Conservation (phyloP, 306 rosid genomes). For the Phaseolus lunatus region DNA sequence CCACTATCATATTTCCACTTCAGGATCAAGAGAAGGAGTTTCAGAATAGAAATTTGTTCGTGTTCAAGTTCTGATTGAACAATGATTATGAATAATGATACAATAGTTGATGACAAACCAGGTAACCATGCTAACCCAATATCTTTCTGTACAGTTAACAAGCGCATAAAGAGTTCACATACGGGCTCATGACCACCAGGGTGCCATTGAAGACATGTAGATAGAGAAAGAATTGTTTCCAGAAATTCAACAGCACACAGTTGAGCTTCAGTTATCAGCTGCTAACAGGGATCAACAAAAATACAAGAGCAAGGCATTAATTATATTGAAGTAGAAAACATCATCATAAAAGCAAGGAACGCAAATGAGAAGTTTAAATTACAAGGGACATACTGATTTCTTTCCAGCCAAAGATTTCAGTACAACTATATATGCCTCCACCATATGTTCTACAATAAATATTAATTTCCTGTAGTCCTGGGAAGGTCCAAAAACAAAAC, state of each 20-base stretch:
- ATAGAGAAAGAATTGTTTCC: constrained; percentile 65
- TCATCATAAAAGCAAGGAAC: neutral
- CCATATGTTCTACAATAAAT: constrained; percentile 61
- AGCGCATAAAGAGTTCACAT: constrained; percentile 68
- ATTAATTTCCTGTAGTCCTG: constrained; percentile 76
- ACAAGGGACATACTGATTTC: constrained; percentile 61
- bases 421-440: constrained; percentile 74
- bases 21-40: constrained; percentile 65
- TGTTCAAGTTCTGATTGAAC: constrained; percentile 84
- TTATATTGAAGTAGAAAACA: constrained; percentile 20
- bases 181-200: constrained; percentile 65
- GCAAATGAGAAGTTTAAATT: constrained; percentile 34
- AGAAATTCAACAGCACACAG: constrained; percentile 68
- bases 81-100: constrained; percentile 67
- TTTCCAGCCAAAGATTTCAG: constrained; percentile 64
- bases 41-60: constrained; percentile 76
- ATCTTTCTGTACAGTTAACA: constrained; percentile 75
- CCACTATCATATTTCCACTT: constrained; percentile 82
- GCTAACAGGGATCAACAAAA: constrained; percentile 46
- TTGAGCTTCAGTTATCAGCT: constrained; percentile 77
- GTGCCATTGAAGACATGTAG: constrained; percentile 60
- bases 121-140: constrained; percentile 73
- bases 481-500: constrained; percentile 38
- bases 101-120: constrained; percentile 59
- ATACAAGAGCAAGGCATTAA: constrained; percentile 17